phyloP scores from a whole-genome alignment of 257 asterid species.

The Salvia rosmarinus region DNA sequence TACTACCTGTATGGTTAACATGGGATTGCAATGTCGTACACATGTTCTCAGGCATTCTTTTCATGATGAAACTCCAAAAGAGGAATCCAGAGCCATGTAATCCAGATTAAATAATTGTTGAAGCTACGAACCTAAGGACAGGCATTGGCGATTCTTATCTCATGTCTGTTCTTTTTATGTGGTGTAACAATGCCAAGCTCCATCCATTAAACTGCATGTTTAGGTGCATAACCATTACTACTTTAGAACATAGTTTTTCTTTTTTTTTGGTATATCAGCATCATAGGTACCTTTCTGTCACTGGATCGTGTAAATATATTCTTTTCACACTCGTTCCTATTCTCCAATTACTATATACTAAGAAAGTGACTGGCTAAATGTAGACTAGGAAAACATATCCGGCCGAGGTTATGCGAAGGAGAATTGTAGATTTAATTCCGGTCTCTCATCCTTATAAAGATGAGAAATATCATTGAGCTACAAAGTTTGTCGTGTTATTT shows the following conservation, averaged over 20 bases:
- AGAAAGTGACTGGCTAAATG: too few relatives aligned
- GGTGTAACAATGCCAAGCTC: conserved; percentile 15
- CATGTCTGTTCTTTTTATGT: conserved; percentile 15
- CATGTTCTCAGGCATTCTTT: conserved; percentile 17
- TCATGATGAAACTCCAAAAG: conserved; percentile 22
- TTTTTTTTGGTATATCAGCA: background rate
- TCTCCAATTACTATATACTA: background rate
- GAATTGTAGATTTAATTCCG: background rate
- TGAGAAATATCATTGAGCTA: background rate
- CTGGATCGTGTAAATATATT: conserved; percentile 27
- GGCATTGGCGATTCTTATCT: background rate
- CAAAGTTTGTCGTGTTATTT: background rate
- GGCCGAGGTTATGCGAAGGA: too few relatives aligned
- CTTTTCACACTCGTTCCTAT: background rate
- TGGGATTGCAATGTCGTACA: conserved; percentile 1
- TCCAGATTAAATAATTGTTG: background rate
- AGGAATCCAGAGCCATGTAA: conserved; percentile 19
- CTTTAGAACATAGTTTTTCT: background rate
- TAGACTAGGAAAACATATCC: too few relatives aligned
- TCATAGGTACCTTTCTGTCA: background rate
- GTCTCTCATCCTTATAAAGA: background rate
- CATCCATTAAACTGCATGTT: conserved; percentile 2
- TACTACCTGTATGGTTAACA: conserved; percentile 58
- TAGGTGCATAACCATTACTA: background rate
- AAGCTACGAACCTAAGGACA: conserved; percentile 17